phyloP scores from a whole-genome alignment of 345 rosid genomes.

The Eutrema japonicum region DNA sequence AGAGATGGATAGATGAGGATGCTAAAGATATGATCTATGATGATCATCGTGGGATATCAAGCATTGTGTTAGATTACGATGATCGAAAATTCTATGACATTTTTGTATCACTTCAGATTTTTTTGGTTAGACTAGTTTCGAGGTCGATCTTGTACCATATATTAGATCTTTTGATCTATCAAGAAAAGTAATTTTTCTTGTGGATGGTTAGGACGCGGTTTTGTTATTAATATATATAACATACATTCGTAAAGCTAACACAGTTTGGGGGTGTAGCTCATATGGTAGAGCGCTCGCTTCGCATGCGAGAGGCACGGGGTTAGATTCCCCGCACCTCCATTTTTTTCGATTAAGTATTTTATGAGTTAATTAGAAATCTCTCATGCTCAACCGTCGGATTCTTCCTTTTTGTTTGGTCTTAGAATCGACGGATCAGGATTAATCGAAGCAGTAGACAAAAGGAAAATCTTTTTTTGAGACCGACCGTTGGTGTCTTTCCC shows the following conservation, averaged over 20 bases:
- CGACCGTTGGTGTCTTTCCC: slow-evolving; percentile 39
- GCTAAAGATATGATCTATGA: slow-evolving; percentile 3
- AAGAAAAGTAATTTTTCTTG: not conserved
- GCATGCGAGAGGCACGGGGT: slow-evolving; percentile 99
- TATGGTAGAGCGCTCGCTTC: slow-evolving; percentile 94
- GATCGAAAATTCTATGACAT: not conserved
- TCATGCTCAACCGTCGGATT: slow-evolving; percentile 30
- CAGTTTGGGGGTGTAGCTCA: slow-evolving; percentile 37
- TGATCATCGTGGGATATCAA: slow-evolving; percentile 8
- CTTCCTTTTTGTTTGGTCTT: not conserved
- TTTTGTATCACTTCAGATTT: slow-evolving; percentile 23
- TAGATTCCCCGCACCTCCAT: slow-evolving; percentile 97
- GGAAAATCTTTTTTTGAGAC: slow-evolving; percentile 5
- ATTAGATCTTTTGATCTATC: not conserved
- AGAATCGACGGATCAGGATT: slow-evolving; percentile 28
- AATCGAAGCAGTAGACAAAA: not conserved
- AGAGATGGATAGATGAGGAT: slow-evolving; percentile 39
- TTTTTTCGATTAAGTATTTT: not conserved
- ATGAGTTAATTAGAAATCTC: not conserved
- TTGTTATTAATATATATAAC: too few species aligned
- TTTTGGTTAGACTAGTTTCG: not conserved
- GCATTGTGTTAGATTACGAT: slow-evolving; percentile 11
- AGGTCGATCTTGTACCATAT: not conserved
- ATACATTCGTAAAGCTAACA: too few species aligned
- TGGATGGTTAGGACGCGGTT: too few species aligned